Base-by-base conservation (phyloP, 148 eudicot genomes). In the Hydrangea macrophylla region DNA sequence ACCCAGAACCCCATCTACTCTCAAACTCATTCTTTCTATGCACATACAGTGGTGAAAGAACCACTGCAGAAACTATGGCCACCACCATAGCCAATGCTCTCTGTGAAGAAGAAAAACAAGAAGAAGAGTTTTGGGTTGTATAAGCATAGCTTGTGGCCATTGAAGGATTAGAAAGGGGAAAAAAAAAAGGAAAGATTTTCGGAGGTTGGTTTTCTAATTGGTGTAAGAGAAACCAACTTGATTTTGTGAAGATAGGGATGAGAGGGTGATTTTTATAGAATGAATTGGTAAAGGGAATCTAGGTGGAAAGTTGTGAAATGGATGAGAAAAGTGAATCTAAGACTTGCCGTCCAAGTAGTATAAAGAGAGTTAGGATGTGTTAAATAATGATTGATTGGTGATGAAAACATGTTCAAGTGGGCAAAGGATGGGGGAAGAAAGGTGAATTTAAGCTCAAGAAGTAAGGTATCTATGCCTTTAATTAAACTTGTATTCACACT, bases 331-430 rank as follows among this genome's bases (percentile, higher is more conserved):
- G 60, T 13, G 54, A 51, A 33, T 35, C 59, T 70, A 50, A 44
- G 62, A 60, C 55, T n/a, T 75, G 88, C 90, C 95, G 95, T 74
- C 96, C 96, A 83, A 69, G 85, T 83, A 83, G 86, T 39, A 30
- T 63, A 65, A 69, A 67, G 58, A 45, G 58, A 53, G 65, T 28
- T 23, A 36, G 33, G 59, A 54, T 51, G 53, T n/a, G 22, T 2
- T n/a, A 22, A 36, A 6, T 18, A 55, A 55, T 20, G 33, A 28
- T 31, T 9, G 24, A 27, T 45, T 32, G 50, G 55, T 22, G 57
- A 66, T 31, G 18, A 65, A 11, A 35, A 35, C 30, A 9, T 7
- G 36, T 65, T 0, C 54, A 26, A 51, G 64, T 20, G 48, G 59
- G 63, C 24, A 62, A 62, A 70, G 39, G 56, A 2, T 35, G 66